These are phyloP conservation scores for Tuber indicum DNA, from an alignment of 495 filamentous ascomycete genomes.

Conservation along the genomic window DNA sequence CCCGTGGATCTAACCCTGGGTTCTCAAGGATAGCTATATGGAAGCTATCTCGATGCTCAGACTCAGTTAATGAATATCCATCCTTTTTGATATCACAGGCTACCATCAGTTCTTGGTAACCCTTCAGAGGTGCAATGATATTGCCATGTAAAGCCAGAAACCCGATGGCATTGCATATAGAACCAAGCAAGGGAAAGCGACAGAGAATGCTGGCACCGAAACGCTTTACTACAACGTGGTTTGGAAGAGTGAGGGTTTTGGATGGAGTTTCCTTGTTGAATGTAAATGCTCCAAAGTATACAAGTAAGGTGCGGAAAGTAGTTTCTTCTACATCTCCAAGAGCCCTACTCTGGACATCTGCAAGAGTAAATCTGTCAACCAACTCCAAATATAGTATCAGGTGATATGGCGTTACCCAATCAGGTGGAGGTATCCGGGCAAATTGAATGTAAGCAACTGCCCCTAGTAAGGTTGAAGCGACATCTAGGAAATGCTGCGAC, in stretches of 20 bases:
- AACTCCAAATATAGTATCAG: background rate
- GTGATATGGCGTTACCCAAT: background rate
- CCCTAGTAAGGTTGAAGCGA: background rate
- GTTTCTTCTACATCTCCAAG: background rate
- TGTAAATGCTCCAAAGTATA: slow-evolving; percentile 5
- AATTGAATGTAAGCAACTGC: slow-evolving; percentile 9
- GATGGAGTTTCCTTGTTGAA: slow-evolving; percentile 9
- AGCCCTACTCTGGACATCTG: too few species aligned
- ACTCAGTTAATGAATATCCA: too few species aligned
- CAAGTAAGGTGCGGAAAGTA: slow-evolving; percentile 4
- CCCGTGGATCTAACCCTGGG: too few species aligned
- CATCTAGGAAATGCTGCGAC: background rate
- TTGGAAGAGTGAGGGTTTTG: slow-evolving; percentile 8
- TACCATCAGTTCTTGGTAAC: background rate
- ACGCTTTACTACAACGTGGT: background rate
- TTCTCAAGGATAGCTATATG: background rate
- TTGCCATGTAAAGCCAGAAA: slow-evolving; percentile 1
- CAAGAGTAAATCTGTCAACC: too few species aligned
- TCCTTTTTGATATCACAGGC: too few species aligned
- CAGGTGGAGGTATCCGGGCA: background rate
- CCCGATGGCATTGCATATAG: background rate
- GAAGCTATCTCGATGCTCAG: too few species aligned
- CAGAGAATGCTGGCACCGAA: slow-evolving; percentile 10
- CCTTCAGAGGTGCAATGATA: background rate
- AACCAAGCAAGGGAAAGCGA: slow-evolving; percentile 6